Evolutionary conservation across 306 rosid genomes (phyloP).

Genomic region (Adenanthera pavonina): DNA sequence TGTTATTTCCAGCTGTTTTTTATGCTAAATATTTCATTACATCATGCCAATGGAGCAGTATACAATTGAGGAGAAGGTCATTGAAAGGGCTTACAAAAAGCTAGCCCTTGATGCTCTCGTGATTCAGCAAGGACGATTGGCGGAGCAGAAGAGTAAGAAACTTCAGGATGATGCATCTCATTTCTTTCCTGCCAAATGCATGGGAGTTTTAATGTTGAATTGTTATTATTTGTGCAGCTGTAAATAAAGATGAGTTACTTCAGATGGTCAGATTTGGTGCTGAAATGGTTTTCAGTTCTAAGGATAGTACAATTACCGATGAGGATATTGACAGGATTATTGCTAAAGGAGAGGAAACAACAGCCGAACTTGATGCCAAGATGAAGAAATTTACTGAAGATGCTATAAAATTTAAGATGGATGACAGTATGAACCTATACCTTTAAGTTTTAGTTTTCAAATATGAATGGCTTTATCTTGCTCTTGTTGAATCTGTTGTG

Average conservation of each 20-base stretch:
- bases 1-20: background rate
- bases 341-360: constrained; percentile 97
- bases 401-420: constrained; percentile 98
- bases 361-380: constrained; percentile 98
- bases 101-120: constrained; percentile 99
- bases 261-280: constrained; percentile 99
- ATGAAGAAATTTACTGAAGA: constrained; percentile 99
- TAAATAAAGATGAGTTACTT: constrained; percentile 93
- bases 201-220: constrained; percentile 5
- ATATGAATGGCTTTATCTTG: background rate
- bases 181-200: constrained; percentile 3
- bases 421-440: constrained; percentile 70
- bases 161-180: constrained; percentile 17
- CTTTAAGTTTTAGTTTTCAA: constrained; percentile 16
- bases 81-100: constrained; percentile 99
- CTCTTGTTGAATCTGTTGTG: background rate
- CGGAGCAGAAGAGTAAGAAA: constrained; percentile 86
- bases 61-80: constrained; percentile 95
- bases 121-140: constrained; percentile 97
- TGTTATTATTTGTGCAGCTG: constrained; percentile 65
- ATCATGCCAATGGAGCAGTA: constrained; percentile 55
- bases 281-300: constrained; percentile 99
- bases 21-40: constrained; percentile 18
- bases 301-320: constrained; percentile 93
- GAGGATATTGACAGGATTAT: constrained; percentile 97